Percentiles rank a stretch among this genome's conserved stretches.
These are phyloP conservation scores for Fusarium brevicatenulatum DNA, from an alignment of 2,329 filamentous ascomycete species.

Conservation along the genomic window DNA sequence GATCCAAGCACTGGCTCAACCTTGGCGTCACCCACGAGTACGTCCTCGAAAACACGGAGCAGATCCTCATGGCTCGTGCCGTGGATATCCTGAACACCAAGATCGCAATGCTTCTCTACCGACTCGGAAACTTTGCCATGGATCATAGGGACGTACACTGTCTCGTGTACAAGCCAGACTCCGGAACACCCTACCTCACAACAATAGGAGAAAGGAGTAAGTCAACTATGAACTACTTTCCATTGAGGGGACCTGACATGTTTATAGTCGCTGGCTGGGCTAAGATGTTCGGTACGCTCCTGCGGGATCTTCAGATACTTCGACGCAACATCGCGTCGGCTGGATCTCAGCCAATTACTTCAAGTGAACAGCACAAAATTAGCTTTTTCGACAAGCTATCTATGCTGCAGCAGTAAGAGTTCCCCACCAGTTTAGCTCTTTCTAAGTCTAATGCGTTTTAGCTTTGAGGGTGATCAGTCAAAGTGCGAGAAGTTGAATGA, in stretches of 20 bases:
- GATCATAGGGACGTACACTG: background rate
- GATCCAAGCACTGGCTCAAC: background rate
- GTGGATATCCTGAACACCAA: background rate
- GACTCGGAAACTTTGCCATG: background rate
- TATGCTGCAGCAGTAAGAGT: background rate
- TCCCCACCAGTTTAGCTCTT: accelerated
- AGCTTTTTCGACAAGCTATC: background rate
- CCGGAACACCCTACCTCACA: background rate
- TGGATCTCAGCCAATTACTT: background rate
- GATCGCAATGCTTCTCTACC: background rate
- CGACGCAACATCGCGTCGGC: background rate
- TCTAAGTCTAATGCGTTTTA: background rate
- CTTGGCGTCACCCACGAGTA: background rate
- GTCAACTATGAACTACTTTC: background rate
- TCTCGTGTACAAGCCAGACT: background rate
- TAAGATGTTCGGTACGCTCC: accelerated
- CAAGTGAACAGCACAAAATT: background rate
- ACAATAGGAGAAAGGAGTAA: background rate
- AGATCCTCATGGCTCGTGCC: background rate
- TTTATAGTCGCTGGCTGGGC: background rate
- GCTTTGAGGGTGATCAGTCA: background rate
- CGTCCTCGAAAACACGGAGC: background rate
- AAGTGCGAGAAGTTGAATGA: background rate
- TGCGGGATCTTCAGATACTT: background rate
- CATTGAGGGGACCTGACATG: background rate